A percentile compares a stretch with the other conserved stretches of the same genome.
phyloP scores from a whole-genome alignment of 108 stramenopile species.

The Seminavis robusta region DNA sequence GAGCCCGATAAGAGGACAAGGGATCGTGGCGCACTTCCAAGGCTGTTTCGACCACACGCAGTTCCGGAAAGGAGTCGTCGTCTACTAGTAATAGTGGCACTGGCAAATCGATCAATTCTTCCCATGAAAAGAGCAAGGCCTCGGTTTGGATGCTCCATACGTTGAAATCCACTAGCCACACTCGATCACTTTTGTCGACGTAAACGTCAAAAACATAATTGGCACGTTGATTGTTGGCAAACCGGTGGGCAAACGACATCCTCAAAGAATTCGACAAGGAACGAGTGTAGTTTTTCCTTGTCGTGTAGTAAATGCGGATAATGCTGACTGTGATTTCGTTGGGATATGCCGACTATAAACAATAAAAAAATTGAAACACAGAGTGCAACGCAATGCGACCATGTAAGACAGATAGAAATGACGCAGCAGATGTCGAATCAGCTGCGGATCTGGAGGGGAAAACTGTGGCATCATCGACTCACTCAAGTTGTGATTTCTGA shows the following conservation, averaged over 20 bases:
- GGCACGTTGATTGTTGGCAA: constrained; percentile 28
- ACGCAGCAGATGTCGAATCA: no score
- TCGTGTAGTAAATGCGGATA: constrained; percentile 57
- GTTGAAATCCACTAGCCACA: constrained; percentile 90
- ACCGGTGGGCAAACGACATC: constrained; percentile 33
- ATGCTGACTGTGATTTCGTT: constrained; percentile 69
- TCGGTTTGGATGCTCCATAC: constrained; percentile 73
- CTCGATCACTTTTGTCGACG: constrained; percentile 71
- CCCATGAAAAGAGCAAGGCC: constrained; percentile 76
- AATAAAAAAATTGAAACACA: no score
- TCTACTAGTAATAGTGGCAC: no score
- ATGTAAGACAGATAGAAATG: no score
- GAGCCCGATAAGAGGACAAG: constrained; percentile 75
- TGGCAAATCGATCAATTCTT: constrained; percentile 49
- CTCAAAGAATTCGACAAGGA: constrained; percentile 58
- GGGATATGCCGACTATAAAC: constrained; percentile 64
- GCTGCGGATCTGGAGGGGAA: no score
- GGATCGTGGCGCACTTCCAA: constrained; percentile 73
- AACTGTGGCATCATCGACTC: no score
- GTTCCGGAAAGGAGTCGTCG: constrained; percentile 29
- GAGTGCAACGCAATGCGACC: no score
- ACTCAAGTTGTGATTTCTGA: constrained; percentile 54
- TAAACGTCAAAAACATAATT: constrained; percentile 81
- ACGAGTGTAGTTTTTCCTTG: constrained; percentile 1
- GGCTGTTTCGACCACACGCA: constrained; percentile 66